Conservation (phyloP, 78 protist species). For the Trichosphaerium sp. region DNA sequence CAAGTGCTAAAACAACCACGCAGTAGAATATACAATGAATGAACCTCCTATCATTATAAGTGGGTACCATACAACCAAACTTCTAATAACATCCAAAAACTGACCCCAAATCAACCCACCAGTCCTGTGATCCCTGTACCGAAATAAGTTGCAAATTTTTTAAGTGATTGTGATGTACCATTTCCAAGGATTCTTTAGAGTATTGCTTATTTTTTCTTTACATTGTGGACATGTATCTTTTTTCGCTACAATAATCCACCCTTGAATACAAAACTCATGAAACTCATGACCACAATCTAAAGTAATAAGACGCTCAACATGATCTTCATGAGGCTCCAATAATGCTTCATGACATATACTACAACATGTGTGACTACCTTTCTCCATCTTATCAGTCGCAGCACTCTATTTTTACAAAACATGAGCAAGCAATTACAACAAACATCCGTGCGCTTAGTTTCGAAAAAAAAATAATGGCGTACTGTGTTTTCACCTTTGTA, state of each 20-base stretch:
- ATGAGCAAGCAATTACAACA: neutral
- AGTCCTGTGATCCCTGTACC: too few species aligned
- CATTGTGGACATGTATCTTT: slow-evolving; percentile 38
- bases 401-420: neutral
- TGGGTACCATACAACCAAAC: slow-evolving; percentile 40
- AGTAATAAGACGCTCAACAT: neutral
- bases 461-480: neutral
- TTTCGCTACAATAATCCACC: slow-evolving; percentile 40
- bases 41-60: slow-evolving; percentile 7
- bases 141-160: too few species aligned
- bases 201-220: slow-evolving; percentile 19
- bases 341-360: neutral
- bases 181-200: slow-evolving; percentile 20
- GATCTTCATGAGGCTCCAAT: neutral
- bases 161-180: too few species aligned
- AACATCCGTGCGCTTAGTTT: neutral
- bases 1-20: too few species aligned
- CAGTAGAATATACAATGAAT: too few species aligned
- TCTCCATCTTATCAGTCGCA: neutral
- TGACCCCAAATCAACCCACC: neutral
- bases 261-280: slow-evolving; percentile 29
- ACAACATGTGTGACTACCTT: neutral
- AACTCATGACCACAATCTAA: neutral
- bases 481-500: neutral
- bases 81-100: slow-evolving; percentile 13